phyloP scores from a whole-genome alignment of 2,329 filamentous ascomycete species.

The Coniella lustricola region DNA sequence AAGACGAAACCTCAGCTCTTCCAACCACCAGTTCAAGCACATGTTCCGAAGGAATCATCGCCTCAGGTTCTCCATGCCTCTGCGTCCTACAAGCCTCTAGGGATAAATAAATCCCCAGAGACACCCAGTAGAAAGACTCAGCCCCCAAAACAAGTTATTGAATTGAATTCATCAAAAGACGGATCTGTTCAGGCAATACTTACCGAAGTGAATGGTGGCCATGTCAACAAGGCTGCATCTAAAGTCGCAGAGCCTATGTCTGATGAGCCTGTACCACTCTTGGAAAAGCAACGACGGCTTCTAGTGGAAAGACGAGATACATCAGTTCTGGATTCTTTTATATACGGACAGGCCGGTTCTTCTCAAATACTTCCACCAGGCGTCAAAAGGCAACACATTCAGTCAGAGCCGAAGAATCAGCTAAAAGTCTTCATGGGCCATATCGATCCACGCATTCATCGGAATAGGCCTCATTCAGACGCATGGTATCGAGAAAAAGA shows the following conservation, averaged over 20 bases:
- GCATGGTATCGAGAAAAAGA: slow-evolving; percentile 42
- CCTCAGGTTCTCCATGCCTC: too few species aligned
- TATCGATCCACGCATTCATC: slow-evolving; percentile 46
- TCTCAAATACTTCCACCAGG: slow-evolving; percentile 17
- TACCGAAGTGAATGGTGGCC: background rate
- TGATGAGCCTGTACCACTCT: slow-evolving; percentile 1
- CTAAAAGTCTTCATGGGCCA: slow-evolving; percentile 33
- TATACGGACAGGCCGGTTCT: slow-evolving; percentile 22
- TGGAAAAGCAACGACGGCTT: slow-evolving; percentile 11
- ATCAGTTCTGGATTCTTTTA: slow-evolving; percentile 20
- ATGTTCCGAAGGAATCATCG: too few species aligned
- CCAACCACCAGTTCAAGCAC: too few species aligned
- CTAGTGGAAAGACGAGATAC: slow-evolving; percentile 7
- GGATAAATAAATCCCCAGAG: too few species aligned
- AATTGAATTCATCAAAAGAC: too few species aligned
- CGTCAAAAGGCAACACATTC: slow-evolving; percentile 12
- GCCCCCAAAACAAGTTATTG: too few species aligned
- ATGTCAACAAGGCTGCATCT: background rate
- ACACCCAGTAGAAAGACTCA: too few species aligned
- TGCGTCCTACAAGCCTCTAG: too few species aligned
- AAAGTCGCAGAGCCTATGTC: background rate
- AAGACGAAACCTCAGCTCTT: too few species aligned
- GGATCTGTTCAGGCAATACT: background rate
- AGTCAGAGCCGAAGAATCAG: slow-evolving; percentile 9
- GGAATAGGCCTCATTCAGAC: slow-evolving; percentile 34